Base-by-base conservation (phyloP, 257 asterid species). In the Voacanga thouarsii region DNA sequence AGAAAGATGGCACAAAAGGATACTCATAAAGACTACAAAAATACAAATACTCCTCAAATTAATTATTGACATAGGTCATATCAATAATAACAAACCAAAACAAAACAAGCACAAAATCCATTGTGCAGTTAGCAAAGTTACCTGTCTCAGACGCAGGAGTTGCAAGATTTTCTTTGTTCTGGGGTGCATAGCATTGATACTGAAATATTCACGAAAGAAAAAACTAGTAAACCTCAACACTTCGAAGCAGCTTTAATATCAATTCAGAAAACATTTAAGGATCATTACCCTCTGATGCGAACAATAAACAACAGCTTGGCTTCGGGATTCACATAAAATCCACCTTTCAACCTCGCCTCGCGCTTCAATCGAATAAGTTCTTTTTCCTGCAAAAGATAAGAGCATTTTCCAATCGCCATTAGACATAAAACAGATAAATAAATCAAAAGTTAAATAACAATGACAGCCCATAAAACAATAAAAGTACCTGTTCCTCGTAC, bases 291-390 rank as follows among this genome's bases (percentile, higher is more conserved):
- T 33, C 96, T 91, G 71, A 92, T 92, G 15, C 97, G 78, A 77
- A 92, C 65, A 77, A 92, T 88, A 75, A 90, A 92, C 50, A 92
- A 37, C 39, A 92, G 79, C 80, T 89, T 92, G 1, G 97, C 94
- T 68, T 92, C 96, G 0, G 96, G 96, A 44, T 81, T 86, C n/a
- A 92, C 97, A 81, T 92, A 92, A 77, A 92, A 92, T 8, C 97
- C 97, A 28, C 97, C 97, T 78, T 89, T 92, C 92, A 92, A 81
- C 78, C 97, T 84, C 0, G 97, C 97, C 72, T 92, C 97, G 0
- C 96, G 91, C 89, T 92, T 92, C 89, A 92, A 80, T 7, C 64
- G 86, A 74, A 87, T 81, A 80, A 90, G 80, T 81, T 90, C 92
- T 75, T 51, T 90, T 65, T 89, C 91, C 96, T 90, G 56, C 2